Evolutionary conservation across 2,329 filamentous ascomycete species (phyloP).

Genomic region (Ceratocystis smalleyi): DNA sequence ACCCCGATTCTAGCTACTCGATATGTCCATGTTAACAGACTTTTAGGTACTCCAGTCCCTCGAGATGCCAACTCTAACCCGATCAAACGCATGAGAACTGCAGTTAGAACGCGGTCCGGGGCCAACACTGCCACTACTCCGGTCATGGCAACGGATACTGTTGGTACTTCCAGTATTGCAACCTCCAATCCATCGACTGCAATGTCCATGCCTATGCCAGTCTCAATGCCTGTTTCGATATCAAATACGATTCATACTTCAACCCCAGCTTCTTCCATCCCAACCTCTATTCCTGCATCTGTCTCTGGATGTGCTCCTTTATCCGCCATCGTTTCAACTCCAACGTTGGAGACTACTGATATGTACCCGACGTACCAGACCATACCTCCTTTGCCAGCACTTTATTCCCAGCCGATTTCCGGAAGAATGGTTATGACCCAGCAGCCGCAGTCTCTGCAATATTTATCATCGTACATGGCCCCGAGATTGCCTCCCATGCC

Average conservation of each 20-base stretch:
- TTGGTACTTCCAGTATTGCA: background rate
- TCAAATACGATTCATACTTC: background rate
- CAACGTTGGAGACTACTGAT: slow-evolving; percentile 5
- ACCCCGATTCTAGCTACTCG: background rate
- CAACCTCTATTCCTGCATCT: background rate
- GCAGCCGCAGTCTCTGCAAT: slow-evolving; percentile 31
- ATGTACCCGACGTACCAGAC: slow-evolving; percentile 3
- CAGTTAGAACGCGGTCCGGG: background rate
- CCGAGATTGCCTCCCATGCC: slow-evolving; percentile 23
- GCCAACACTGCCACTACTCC: background rate
- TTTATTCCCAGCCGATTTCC: slow-evolving; percentile 22
- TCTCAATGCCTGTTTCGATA: background rate
- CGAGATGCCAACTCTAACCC: background rate
- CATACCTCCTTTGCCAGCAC: background rate
- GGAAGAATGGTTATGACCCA: slow-evolving; percentile 42
- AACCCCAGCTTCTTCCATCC: background rate
- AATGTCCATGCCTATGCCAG: background rate
- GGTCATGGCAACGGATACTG: background rate
- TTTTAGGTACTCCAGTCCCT: background rate
- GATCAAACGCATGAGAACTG: slow-evolving; percentile 22
- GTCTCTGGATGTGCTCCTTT: background rate
- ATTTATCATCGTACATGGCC: slow-evolving; percentile 22
- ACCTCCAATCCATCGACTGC: background rate
- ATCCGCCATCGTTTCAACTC: slow-evolving; percentile 5
- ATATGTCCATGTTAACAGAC: background rate